phyloP scores from a whole-genome alignment of 2,329 filamentous ascomycete genomes.

The Ceratocystis variospora region DNA sequence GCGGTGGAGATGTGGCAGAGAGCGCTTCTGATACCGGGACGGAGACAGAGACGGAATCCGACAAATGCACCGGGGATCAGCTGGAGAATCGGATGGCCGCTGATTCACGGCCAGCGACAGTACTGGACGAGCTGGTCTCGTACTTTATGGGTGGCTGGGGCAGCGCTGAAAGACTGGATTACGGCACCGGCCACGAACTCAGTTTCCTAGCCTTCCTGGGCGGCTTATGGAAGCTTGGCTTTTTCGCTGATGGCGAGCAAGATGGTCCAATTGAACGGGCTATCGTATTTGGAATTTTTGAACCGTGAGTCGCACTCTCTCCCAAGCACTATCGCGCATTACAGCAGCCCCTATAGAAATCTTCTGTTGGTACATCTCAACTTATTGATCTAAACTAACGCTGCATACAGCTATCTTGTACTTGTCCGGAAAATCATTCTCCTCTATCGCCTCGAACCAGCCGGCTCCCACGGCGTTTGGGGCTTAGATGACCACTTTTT shows the following conservation, averaged over 20 bases:
- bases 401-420: slow-evolving; percentile 50
- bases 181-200: slow-evolving; percentile 89
- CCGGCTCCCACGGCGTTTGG: slow-evolving; percentile 95
- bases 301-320: slow-evolving; percentile 48
- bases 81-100: neutral
- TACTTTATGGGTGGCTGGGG: slow-evolving; percentile 83
- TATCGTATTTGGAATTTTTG: slow-evolving; percentile 69
- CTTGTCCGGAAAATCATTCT: slow-evolving; percentile 73
- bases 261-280: slow-evolving; percentile 54
- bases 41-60: neutral
- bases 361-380: neutral
- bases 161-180: slow-evolving; percentile 78
- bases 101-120: slow-evolving; percentile 8
- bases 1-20: slow-evolving; percentile 15
- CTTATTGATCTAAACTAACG: slow-evolving; percentile 9
- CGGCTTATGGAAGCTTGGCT: slow-evolving; percentile 78
- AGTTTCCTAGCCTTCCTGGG: slow-evolving; percentile 88
- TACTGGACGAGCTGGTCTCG: slow-evolving; percentile 23
- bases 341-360: neutral
- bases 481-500: slow-evolving; percentile 97
- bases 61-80: neutral
- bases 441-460: slow-evolving; percentile 86
- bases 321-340: neutral
- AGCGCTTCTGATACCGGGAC: neutral
- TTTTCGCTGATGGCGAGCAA: slow-evolving; percentile 46